Percentiles rank a stretch among this genome's conserved stretches.
phyloP scores from a whole-genome alignment of 768 basidiomycete species.

The Clathrus columnatus region DNA sequence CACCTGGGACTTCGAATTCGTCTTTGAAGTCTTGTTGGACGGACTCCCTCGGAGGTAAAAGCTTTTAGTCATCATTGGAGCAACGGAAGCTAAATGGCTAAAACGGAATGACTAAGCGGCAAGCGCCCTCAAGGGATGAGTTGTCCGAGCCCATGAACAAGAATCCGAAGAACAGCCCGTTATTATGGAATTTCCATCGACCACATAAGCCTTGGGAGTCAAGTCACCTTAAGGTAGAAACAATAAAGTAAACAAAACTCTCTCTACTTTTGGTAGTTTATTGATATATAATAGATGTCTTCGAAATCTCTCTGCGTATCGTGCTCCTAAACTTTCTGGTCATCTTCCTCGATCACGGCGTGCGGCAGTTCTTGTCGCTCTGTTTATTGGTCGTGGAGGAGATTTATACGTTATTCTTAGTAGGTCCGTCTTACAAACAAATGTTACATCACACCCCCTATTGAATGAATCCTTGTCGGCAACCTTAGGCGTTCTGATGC shows the following conservation, averaged over 20 bases:
- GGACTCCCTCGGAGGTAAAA: no score
- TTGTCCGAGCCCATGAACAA: no score
- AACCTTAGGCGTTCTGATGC: constrained; percentile 56
- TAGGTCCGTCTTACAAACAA: constrained; percentile 39
- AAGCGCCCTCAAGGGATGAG: no score
- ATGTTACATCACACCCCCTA: neutral
- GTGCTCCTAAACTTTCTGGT: constrained; percentile 28
- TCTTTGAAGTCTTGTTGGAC: no score
- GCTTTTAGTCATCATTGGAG: no score
- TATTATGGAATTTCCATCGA: neutral
- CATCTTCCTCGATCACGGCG: constrained; percentile 46
- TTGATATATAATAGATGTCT: constrained; percentile 34
- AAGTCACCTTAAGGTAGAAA: neutral
- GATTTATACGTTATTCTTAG: constrained; percentile 83
- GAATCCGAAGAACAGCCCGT: neutral
- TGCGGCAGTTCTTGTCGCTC: constrained; percentile 73
- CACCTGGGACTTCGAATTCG: no score
- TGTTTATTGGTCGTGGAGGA: constrained; percentile 78
- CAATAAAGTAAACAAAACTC: no score
- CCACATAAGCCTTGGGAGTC: neutral
- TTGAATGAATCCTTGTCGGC: neutral
- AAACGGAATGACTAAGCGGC: no score
- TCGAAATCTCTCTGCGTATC: constrained; percentile 43
- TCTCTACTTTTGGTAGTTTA: neutral
- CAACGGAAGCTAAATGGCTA: no score